Percentiles rank a stretch among this genome's conserved stretches.
These are phyloP conservation scores for Nitzschia sp. DNA, from an alignment of 108 stramenopile genomes.

Conservation along the genomic window DNA sequence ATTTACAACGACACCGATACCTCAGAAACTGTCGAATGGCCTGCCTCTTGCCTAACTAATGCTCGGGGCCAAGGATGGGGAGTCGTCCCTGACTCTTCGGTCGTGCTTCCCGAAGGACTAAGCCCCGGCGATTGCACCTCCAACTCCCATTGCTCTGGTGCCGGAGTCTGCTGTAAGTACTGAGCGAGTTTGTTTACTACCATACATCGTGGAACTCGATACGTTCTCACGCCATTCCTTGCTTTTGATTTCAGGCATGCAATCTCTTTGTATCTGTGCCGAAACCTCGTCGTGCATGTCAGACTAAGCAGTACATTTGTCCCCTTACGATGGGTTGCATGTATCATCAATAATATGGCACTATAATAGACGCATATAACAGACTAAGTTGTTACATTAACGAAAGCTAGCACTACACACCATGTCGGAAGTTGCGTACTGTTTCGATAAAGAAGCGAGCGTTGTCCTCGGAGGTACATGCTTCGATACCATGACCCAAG, in stretches of 20 bases:
- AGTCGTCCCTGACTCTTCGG: not conserved
- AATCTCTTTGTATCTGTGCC: conserved; percentile 10
- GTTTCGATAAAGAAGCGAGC: conserved; percentile 95
- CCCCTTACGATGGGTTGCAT: too few relatives aligned
- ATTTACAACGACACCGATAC: too few relatives aligned
- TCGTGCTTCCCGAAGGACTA: not conserved
- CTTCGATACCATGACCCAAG: conserved; percentile 98
- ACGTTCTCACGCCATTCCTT: not conserved
- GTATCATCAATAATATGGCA: too few relatives aligned
- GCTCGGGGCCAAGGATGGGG: conserved; percentile 1
- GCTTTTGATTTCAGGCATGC: not conserved
- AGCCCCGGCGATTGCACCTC: conserved; percentile 7
- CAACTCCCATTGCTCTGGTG: conserved; percentile 5
- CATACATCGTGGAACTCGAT: too few relatives aligned
- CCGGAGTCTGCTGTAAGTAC: not conserved
- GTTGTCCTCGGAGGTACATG: conserved; percentile 92
- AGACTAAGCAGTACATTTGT: too few relatives aligned
- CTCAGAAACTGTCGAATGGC: not conserved
- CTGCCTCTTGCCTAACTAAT: conserved; percentile 6
- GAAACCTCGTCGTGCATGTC: not conserved
- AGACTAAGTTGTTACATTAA: too few relatives aligned
- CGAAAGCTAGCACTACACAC: not conserved
- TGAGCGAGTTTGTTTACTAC: not conserved
- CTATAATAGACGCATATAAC: too few relatives aligned
- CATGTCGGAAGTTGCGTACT: conserved; percentile 90